Conservation (phyloP, 176 grass and related monocot species). For the Ensete ventricosum region DNA sequence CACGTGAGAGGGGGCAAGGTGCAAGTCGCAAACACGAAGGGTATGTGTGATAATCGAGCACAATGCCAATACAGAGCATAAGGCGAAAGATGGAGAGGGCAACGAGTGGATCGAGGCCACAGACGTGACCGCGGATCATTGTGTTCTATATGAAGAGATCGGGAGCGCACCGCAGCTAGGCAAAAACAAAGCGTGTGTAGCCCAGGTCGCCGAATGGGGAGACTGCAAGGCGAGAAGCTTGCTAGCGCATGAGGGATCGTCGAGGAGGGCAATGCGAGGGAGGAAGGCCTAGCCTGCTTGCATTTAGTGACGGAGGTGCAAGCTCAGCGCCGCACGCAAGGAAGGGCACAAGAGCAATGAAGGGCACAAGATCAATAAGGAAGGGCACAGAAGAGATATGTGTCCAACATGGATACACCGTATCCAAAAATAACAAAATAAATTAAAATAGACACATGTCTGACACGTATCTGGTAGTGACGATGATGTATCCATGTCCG, state of each 20-base stretch:
- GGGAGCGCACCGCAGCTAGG: background rate
- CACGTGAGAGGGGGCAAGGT: background rate
- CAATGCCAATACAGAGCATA: background rate
- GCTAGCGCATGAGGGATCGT: background rate
- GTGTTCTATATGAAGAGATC: conserved; percentile 15
- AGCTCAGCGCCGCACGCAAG: no score
- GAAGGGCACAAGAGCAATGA: no score
- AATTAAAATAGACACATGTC: no score
- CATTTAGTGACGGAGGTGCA: conserved; percentile 7
- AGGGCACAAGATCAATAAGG: no score
- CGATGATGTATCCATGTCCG: no score
- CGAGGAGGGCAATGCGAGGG: background rate
- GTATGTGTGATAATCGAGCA: conserved; percentile 9
- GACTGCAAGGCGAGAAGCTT: conserved; percentile 5
- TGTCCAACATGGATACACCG: no score
- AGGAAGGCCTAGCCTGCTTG: conserved; percentile 2
- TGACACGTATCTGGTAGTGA: no score
- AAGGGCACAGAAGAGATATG: no score
- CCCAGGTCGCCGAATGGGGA: conserved; percentile 8
- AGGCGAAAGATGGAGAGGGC: background rate
- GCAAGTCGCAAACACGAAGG: conserved; percentile 7
- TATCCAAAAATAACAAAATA: no score
- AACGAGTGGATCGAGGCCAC: background rate
- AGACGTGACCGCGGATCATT: conserved; percentile 4
- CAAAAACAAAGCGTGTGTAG: conserved; percentile 1